A percentile compares a stretch with the other conserved stretches of the same genome.
Evolutionary conservation across 345 rosid species (phyloP).

Genomic region (Arabidopsis suecica): DNA sequence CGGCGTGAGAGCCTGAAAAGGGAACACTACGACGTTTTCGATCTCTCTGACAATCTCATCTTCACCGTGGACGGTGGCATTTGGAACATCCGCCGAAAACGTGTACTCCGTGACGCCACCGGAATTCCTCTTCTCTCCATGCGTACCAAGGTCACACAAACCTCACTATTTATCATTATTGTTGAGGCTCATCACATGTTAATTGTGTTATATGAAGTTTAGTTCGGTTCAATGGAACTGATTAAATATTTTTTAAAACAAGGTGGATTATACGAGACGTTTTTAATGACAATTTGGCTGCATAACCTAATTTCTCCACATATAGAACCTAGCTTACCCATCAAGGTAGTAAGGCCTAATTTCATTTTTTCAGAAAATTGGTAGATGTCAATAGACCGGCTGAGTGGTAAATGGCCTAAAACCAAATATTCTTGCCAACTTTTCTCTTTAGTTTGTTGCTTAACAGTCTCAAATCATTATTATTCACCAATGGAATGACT

Average conservation of each 20-base stretch:
- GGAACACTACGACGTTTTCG: slow-evolving; percentile 54
- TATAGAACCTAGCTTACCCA: neutral
- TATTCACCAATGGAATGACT: neutral
- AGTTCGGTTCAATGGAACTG: slow-evolving; percentile 17
- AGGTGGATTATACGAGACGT: neutral
- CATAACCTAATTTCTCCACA: neutral
- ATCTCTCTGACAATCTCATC: slow-evolving; percentile 54
- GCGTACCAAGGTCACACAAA: slow-evolving; percentile 56
- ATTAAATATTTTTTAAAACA: neutral
- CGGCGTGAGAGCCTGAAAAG: slow-evolving; percentile 46
- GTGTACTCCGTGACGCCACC: slow-evolving; percentile 59
- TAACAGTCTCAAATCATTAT: neutral
- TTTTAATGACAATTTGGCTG: neutral
- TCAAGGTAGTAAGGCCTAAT: slow-evolving; percentile 19
- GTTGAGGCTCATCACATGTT: slow-evolving; percentile 23
- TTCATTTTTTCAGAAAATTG: slow-evolving; percentile 5
- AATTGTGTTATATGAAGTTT: neutral
- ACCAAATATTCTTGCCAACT: slow-evolving; percentile 31
- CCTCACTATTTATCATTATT: neutral
- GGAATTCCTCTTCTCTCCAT: slow-evolving; percentile 61
- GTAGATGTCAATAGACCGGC: slow-evolving; percentile 32
- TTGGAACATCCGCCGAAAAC: slow-evolving; percentile 54
- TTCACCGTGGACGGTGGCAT: slow-evolving; percentile 59
- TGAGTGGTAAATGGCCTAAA: slow-evolving; percentile 28
- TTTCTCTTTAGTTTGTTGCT: neutral